These are phyloP conservation scores for Arthrobotrys sphaeroides DNA, from an alignment of 2,329 filamentous ascomycete genomes.

Conservation along the genomic window DNA sequence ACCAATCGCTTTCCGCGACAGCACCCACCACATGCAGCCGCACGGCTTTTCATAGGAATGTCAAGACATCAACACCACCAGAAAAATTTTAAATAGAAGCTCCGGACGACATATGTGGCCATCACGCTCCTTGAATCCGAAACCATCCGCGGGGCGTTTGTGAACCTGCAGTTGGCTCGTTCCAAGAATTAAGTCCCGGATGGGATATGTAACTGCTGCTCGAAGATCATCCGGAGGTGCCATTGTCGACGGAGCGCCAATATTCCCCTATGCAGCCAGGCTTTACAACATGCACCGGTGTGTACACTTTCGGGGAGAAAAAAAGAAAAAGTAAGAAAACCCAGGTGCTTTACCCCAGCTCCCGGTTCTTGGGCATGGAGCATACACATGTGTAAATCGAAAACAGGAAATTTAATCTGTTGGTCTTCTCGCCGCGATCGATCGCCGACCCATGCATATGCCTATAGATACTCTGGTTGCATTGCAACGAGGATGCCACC, in stretches of 20 bases:
- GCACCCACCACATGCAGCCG: too few species aligned
- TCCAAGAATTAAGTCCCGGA: not conserved
- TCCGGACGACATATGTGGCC: not conserved
- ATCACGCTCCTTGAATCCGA: not conserved
- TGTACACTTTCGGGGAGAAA: too few species aligned
- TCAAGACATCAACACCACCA: conserved; percentile 2
- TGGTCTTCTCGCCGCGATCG: conserved; percentile 14
- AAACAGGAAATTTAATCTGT: not conserved
- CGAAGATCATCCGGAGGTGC: too few species aligned
- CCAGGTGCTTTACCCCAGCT: not conserved
- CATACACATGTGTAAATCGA: not conserved
- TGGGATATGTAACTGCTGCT: too few species aligned
- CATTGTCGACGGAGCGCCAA: too few species aligned
- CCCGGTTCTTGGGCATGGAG: too few species aligned
- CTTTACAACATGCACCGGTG: too few species aligned
- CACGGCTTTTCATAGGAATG: too few species aligned
- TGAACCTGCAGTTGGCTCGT: not conserved
- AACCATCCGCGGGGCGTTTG: not conserved
- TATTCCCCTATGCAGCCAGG: too few species aligned
- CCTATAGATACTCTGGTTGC: not conserved
- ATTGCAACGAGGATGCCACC: not conserved
- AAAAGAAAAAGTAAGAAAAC: too few species aligned
- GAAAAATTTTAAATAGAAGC: not conserved
- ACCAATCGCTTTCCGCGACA: not conserved
- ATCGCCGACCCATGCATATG: conserved; percentile 29